Percentiles rank a stretch among this genome's conserved stretches.
Evolutionary conservation across 164 flowering plant genomes (phyloP).

Genomic region (Nelumbo lutea): DNA sequence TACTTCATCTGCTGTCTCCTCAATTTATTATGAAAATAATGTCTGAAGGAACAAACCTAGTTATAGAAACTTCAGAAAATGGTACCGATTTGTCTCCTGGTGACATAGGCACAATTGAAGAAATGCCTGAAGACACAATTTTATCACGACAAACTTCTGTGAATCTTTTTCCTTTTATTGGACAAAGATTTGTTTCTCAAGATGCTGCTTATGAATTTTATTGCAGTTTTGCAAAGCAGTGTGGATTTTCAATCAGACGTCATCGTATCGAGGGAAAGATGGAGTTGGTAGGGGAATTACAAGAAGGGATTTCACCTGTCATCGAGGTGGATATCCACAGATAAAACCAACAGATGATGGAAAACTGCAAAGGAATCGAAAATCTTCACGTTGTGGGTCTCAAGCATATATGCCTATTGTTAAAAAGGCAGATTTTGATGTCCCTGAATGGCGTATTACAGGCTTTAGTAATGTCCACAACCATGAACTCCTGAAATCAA

Average conservation of each 20-base stretch:
- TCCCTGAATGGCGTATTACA: constrained; percentile 84
- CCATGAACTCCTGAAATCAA: constrained; percentile 64
- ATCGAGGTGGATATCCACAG: constrained; percentile 80
- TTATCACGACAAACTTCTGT: constrained; percentile 75
- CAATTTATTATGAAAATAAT: constrained; percentile 19
- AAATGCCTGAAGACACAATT: constrained; percentile 63
- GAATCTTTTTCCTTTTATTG: constrained; percentile 70
- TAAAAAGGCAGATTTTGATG: constrained; percentile 65
- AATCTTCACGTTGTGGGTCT: constrained; percentile 84
- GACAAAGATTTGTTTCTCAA: constrained; percentile 83
- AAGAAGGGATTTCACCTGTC: constrained; percentile 83
- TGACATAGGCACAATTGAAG: constrained; percentile 56
- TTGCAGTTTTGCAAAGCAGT: constrained; percentile 82
- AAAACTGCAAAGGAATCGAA: constrained; percentile 70
- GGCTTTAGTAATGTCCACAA: constrained; percentile 75
- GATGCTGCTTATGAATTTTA: constrained; percentile 89
- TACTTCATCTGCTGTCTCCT: constrained; percentile 15
- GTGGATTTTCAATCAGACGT: constrained; percentile 81
- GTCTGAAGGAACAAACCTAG: constrained; percentile 44
- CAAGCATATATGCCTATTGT: constrained; percentile 82
- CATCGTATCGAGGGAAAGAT: constrained; percentile 81
- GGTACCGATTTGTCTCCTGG: constrained; percentile 60
- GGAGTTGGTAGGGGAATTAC: constrained; percentile 81
- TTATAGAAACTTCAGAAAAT: constrained; percentile 57
- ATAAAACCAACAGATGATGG: constrained; percentile 66